Conservation (phyloP, 176 grass and related monocot species). For the Tillandsia leiboldiana region DNA sequence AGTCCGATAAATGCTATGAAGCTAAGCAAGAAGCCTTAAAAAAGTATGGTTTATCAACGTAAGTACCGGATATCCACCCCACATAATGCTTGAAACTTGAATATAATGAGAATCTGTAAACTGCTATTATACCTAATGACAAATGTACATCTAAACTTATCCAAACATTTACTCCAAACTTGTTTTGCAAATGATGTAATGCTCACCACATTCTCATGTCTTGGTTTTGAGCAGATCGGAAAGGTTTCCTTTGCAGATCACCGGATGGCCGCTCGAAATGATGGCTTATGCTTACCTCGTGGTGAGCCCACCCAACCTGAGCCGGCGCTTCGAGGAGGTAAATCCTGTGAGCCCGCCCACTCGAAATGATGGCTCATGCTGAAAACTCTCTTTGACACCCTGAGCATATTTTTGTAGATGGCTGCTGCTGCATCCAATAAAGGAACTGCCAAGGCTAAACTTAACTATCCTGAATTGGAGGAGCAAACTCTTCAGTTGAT, state of each 20-base stretch:
- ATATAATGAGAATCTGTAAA: neutral
- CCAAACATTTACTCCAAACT: neutral
- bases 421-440: constrained; percentile 69
- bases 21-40: constrained; percentile 74
- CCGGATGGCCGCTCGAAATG: constrained; percentile 92
- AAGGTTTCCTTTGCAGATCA: constrained; percentile 83
- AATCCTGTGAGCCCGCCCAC: neutral
- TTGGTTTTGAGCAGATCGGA: constrained; percentile 39
- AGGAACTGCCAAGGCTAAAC: constrained; percentile 33
- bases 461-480: constrained; percentile 70
- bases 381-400: neutral
- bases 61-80: constrained; percentile 29
- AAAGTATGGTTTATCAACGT: constrained; percentile 62
- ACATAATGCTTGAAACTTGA: neutral
- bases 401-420: constrained; percentile 49
- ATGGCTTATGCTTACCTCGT: constrained; percentile 92
- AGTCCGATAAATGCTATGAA: constrained; percentile 76
- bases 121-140: too few relatives aligned
- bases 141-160: too few relatives aligned
- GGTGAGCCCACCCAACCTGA: constrained; percentile 77
- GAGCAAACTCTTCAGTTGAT: constrained; percentile 89
- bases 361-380: neutral
- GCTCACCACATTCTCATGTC: neutral
- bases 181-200: constrained; percentile 27
- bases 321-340: constrained; percentile 63